Conservation (phyloP, 2,329 filamentous ascomycete genomes). For the Orbilia oligospora region DNA sequence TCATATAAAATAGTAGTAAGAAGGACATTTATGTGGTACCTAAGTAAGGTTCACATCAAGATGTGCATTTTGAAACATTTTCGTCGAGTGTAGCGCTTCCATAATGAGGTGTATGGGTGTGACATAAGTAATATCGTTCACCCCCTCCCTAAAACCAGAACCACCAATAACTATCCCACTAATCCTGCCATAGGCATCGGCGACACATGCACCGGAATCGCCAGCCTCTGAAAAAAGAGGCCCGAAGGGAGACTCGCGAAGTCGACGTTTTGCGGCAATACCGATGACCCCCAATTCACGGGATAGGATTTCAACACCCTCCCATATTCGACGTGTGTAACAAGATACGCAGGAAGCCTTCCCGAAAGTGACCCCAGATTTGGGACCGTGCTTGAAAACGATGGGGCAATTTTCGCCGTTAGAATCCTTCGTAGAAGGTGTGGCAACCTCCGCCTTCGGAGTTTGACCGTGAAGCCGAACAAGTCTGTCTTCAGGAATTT, state of each 20-base stretch:
- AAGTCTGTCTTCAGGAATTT: conserved; percentile 11
- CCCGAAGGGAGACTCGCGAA: too few relatives aligned
- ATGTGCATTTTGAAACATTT: not conserved
- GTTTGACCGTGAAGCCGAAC: conserved; percentile 3
- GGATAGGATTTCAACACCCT: not conserved
- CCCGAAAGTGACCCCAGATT: not conserved
- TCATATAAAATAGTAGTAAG: too few relatives aligned
- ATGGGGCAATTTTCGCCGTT: not conserved
- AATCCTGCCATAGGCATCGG: not conserved
- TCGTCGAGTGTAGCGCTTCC: not conserved
- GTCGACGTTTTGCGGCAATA: not conserved
- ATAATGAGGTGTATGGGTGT: conserved; percentile 6
- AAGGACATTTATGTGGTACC: too few relatives aligned
- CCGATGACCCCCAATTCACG: conserved; percentile 7
- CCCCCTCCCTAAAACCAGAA: not conserved
- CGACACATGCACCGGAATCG: conserved; percentile 12
- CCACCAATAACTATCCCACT: conserved; percentile 11
- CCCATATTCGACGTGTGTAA: not conserved
- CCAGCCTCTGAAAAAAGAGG: not conserved
- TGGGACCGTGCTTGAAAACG: conserved; percentile 2
- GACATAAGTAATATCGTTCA: conserved; percentile 5
- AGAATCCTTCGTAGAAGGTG: not conserved
- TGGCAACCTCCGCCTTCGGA: not conserved
- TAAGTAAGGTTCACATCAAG: conserved; percentile 15
- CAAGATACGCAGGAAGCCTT: conserved; percentile 3